Percentiles rank a stretch among this genome's conserved stretches.
Evolutionary conservation across 345 rosid genomes (phyloP).

Genomic region (Physaria fendleri): DNA sequence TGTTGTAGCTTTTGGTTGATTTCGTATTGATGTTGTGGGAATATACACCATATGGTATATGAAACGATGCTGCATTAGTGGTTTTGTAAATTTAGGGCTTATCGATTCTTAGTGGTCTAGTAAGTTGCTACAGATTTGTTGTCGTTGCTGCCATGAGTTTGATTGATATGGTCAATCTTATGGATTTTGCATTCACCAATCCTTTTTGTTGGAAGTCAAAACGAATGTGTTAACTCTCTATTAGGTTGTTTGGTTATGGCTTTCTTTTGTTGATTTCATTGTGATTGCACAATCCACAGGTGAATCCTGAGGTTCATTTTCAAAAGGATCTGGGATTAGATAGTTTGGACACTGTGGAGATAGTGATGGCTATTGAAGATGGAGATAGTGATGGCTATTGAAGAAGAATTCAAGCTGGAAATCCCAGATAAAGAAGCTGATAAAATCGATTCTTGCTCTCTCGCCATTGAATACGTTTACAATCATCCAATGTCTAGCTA

Average conservation of each 20-base stretch:
- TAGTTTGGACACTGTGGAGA: constrained; percentile 91
- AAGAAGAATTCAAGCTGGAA: constrained; percentile 95
- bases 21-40: not conserved
- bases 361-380: too few species aligned
- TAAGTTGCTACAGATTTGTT: constrained; percentile 3
- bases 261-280: too few species aligned
- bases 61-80: not conserved
- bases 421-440: constrained; percentile 96
- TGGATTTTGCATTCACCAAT: not conserved
- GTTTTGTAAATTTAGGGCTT: not conserved
- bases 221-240: not conserved
- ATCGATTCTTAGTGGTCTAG: not conserved
- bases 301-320: constrained; percentile 73
- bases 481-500: constrained; percentile 82
- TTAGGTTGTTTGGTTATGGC: not conserved
- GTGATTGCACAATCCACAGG: constrained; percentile 31
- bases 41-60: not conserved
- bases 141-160: not conserved
- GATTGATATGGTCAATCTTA: not conserved
- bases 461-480: constrained; percentile 79
- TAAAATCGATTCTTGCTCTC: constrained; percentile 71
- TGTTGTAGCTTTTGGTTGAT: constrained; percentile 1
- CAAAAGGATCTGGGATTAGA: constrained; percentile 86
- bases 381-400: constrained; percentile 92
- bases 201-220: not conserved